phyloP scores from a whole-genome alignment of 345 rosid genomes.

The Syzygium oleosum region DNA sequence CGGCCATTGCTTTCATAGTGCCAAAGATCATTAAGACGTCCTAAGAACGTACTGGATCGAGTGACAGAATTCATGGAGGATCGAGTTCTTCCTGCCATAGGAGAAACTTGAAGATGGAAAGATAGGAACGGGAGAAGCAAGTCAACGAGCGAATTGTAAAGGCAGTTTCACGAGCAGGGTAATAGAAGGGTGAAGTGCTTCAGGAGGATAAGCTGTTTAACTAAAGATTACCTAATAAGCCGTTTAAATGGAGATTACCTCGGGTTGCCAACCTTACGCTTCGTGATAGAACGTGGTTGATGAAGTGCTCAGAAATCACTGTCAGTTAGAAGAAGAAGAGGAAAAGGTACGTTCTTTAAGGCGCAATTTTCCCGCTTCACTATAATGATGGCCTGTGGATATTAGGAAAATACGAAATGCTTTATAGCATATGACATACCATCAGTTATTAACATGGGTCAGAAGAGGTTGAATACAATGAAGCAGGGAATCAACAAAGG shows the following conservation, averaged over 20 bases:
- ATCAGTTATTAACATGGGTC: too few species aligned
- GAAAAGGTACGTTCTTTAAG: neutral
- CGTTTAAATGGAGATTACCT: too few species aligned
- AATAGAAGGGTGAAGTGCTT: neutral
- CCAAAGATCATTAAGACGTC: neutral
- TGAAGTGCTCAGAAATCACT: neutral
- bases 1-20: too few species aligned
- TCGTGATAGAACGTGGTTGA: neutral
- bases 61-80: neutral
- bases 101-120: neutral
- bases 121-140: neutral
- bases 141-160: neutral
- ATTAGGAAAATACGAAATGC: neutral
- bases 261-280: neutral
- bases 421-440: neutral
- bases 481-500: neutral
- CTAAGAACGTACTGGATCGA: fast-evolving
- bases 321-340: neutral
- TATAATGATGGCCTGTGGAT: neutral
- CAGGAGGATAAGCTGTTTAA: neutral
- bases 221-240: neutral
- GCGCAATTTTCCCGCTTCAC: neutral
- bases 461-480: neutral
- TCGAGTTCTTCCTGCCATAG: neutral
- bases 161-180: neutral